Percentiles rank a stretch among this genome's conserved stretches.
Conservation (phyloP, 176 grass and related monocot genomes). For the Panicum miliaceum region DNA sequence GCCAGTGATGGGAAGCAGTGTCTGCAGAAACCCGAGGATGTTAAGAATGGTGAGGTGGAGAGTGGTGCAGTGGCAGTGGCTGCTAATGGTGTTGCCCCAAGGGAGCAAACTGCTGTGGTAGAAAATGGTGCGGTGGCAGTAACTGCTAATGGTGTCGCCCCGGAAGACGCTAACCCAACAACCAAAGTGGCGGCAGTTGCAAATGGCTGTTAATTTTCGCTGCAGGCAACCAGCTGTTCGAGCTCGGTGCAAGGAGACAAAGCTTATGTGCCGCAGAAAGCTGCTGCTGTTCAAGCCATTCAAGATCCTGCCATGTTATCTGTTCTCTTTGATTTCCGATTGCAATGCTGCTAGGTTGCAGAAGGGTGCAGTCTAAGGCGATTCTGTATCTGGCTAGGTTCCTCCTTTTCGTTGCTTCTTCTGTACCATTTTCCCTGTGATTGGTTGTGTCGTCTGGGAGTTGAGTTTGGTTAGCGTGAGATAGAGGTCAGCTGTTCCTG, state of each 20-base stretch:
- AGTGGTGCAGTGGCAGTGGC: conserved; percentile 14
- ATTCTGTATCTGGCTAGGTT: conserved; percentile 21
- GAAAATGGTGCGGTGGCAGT: conserved; percentile 40
- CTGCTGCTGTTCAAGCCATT: conserved; percentile 29
- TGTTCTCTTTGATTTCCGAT: not conserved
- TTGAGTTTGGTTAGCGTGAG: conserved; percentile 29
- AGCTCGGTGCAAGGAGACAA: not conserved
- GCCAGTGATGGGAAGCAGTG: conserved; percentile 35
- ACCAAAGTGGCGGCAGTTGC: conserved; percentile 42
- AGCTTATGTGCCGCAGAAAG: not conserved
- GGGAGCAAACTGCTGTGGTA: conserved; percentile 8
- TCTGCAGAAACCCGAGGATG: conserved; percentile 34
- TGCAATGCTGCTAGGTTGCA: conserved; percentile 39
- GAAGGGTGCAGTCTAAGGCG: conserved; percentile 44
- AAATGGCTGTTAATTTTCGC: conserved; percentile 51
- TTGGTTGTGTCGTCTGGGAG: not conserved
- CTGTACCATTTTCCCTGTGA: conserved; percentile 18
- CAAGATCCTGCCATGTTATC: not conserved
- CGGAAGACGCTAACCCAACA: conserved; percentile 46
- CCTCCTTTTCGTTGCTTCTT: not conserved
- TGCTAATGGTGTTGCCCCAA: conserved; percentile 39
- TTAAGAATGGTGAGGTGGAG: conserved; percentile 43
- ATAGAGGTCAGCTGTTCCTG: conserved; percentile 13
- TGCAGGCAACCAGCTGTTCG: not conserved
- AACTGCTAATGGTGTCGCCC: conserved; percentile 40